Conservation (phyloP, 768 basidiomycete genomes). For the Leucocoprinus leucothites region DNA sequence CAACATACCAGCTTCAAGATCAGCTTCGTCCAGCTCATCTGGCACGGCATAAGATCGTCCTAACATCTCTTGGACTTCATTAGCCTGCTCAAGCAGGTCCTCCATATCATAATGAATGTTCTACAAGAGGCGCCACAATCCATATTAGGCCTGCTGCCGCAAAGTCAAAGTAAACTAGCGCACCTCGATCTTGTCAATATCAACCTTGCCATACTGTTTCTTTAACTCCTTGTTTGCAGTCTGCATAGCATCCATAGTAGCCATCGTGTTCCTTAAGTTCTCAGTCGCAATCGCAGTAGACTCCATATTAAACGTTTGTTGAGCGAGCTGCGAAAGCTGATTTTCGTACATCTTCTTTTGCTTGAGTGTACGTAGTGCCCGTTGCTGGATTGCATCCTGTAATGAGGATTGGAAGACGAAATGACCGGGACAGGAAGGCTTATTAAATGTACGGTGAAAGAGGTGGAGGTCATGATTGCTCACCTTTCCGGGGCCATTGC, state of each 20-base stretch:
- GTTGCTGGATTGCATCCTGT: conserved; percentile 88
- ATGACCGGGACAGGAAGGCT: no score
- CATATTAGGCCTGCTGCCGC: not conserved
- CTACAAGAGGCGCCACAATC: conserved; percentile 34
- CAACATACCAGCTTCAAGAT: conserved; percentile 85
- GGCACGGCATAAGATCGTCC: conserved; percentile 94
- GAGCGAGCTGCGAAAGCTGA: conserved; percentile 85
- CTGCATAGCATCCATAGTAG: conserved; percentile 96
- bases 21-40: conserved; percentile 96
- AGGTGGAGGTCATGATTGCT: no score
- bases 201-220: conserved; percentile 96
- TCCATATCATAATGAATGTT: conserved; percentile 98
- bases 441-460: no score
- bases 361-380: conserved; percentile 89
- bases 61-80: conserved; percentile 94
- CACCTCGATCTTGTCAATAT: conserved; percentile 98
- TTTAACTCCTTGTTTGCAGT: conserved; percentile 93
- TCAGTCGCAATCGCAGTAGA: conserved; percentile 94
- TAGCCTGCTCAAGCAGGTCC: conserved; percentile 93
- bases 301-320: conserved; percentile 99
- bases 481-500: conserved; percentile 95
- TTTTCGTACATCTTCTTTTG: conserved; percentile 96
- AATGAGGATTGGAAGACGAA: no score
- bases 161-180: conserved; percentile 16
- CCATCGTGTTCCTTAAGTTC: conserved; percentile 98